phyloP scores from a whole-genome alignment of 306 rosid species.

The Biancaea sappan region DNA sequence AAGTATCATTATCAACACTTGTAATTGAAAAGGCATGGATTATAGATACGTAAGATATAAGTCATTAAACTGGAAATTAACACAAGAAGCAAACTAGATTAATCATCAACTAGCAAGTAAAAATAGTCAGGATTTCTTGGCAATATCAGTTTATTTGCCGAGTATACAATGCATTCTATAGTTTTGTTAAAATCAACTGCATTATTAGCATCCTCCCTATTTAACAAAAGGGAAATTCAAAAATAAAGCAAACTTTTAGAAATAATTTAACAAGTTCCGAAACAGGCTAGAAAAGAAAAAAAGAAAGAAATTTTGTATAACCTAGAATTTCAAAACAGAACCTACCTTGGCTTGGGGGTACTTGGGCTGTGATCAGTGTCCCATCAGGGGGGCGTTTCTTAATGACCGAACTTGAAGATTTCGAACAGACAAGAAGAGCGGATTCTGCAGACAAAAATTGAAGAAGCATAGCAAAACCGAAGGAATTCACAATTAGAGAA shows the following conservation, averaged over 20 bases:
- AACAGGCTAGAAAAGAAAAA: too few relatives aligned
- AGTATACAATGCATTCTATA: neutral
- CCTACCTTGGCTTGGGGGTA: conserved; percentile 63
- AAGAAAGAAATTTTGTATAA: neutral
- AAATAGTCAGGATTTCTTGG: neutral
- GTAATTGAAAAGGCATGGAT: neutral
- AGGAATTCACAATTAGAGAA: neutral
- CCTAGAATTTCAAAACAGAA: conserved; percentile 13
- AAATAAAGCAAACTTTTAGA: too few relatives aligned
- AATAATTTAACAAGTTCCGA: too few relatives aligned
- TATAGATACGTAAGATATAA: neutral
- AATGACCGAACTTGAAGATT: conserved; percentile 12
- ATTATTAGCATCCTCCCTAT: neutral
- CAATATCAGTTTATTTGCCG: neutral
- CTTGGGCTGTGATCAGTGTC: conserved; percentile 44
- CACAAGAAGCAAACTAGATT: neutral
- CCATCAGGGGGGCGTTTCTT: conserved; percentile 44
- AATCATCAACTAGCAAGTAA: neutral
- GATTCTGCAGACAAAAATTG: conserved; percentile 50
- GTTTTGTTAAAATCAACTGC: neutral
- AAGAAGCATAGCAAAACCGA: neutral
- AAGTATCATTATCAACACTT: neutral
- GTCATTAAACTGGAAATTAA: neutral
- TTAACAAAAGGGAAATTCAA: neutral
- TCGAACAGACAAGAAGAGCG: conserved; percentile 50